Base-by-base conservation (phyloP, 73 alveolate genomes). In the Effrenium voratum region DNA sequence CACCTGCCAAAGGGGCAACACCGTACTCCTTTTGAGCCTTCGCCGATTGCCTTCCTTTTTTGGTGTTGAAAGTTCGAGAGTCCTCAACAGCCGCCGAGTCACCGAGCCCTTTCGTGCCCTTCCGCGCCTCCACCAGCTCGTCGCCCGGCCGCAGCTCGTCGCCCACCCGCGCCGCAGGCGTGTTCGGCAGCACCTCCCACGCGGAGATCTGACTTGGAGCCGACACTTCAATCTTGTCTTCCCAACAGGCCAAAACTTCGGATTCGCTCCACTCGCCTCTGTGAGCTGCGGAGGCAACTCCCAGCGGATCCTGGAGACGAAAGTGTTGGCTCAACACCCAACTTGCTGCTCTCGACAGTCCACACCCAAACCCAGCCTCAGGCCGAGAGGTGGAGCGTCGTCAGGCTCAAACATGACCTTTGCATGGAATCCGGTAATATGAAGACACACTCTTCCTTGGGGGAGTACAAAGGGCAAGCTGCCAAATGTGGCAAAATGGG, bases 281-380 rank as follows among this genome's bases (percentile, higher is more conserved):
- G 95, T 36, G 47, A 87, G 95, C 49, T 87, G 95, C 66, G 95
- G 95, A 2, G 95, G 95, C 57, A 87, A 43, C 49, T 87, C 95
- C 95, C 95, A 87, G 10, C 95, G 83, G 49, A 87, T 87, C 95
- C 95, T 87, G 93, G 83, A 83, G 60, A 40, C 15, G 34, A 32
- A 12, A 22, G 24, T 22, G 88, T 57, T 8, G 2, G 88, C 44
- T 40, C 28, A 26, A 43, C 44, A 30, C 22, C 16, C 59, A 72
- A 36, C 32, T 38, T 72, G 50, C 16, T 72, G 49, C 49, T 28
- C 34, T 32, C 45, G 83, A 72, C 63, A 12, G 8, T 8, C 57
- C 63, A 46, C 63, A 24, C 43, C 12, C 41, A 12, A 5, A 4
- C 47, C 60, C 70, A 43, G 81, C 95, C 95, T 87, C 72, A 87